Evolutionary conservation across 805 yeast species (phyloP), one percentile per base, ranked within the genome.

Genomic region (Starmerella ratchasimensis): DNA sequence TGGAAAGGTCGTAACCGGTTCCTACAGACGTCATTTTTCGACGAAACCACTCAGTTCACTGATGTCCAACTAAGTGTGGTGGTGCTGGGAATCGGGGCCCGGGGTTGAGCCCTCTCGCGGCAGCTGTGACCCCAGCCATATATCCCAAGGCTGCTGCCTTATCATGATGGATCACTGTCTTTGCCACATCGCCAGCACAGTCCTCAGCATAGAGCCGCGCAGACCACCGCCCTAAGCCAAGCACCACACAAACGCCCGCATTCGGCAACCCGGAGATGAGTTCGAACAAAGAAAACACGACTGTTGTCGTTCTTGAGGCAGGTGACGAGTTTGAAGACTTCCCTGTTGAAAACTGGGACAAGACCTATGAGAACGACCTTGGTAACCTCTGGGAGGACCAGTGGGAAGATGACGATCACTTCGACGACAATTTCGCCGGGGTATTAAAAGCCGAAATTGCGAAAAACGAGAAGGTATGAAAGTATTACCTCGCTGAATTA

Each of bases 261-360:
- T n/a, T n/a, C n/a, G n/a, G n/a, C n/a, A n/a, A n/a, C n/a, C n/a
- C n/a, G n/a, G n/a, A 24, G 11, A 24, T 24, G 27, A 24, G 27
- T 24, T 24, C 27, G 11, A n/a, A 11, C 11, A 24, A 24, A 11
- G 14, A 18, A 18, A 28, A 44, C 34, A 10, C 40, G 31, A 35
- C 31, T n/a, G 24, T 43, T 28, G 80, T 77, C 52, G 72, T 93
- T 2, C 64, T 88, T 34, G 97, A 88, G 56, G 95, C 88, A 51
- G 96, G 88, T 54, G 97, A 88, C 56, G 96, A 86, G 58, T 88
- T 88, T 55, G 97, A 88, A 63, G 97, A 88, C 56, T 88, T 88
- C 64, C 95, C 94, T 13, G 46, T 42, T 11, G 50, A 48, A 35
- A 36, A 39, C 27, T 49, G 54, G 53, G 42, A 76, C 51, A 58